Base-by-base conservation (phyloP, 495 filamentous ascomycete species). In the Penicillium flavigenum region DNA sequence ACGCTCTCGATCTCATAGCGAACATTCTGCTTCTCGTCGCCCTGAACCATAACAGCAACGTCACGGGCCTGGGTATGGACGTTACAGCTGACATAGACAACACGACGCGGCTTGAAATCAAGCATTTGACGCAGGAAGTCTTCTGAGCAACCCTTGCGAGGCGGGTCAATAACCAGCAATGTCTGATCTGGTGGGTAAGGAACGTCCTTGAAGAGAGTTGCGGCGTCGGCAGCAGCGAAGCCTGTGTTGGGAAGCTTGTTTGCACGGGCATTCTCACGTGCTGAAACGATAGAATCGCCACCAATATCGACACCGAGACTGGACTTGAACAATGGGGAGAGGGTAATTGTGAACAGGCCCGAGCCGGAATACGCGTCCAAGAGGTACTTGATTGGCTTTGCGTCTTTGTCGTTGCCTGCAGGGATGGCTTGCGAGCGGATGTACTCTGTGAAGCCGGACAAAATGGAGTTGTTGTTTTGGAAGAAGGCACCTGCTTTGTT, bases 381-480 rank as follows among this genome's bases (percentile, higher is more conserved):
- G 12, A 98, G 85, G 76, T 92, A 90, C 57, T 85, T 88, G 70
- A 95, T 88, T 26, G 77, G 76, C 45, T 67, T 72, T 5, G 66
- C 20, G 44, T 68, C 61, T 41, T 68, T 31, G 57, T 61, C 67
- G 57, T 65, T 69, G 51, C 62, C 52, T n/a, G 67, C 50, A 5
- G 71, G 72, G 19, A 92, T 78, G 63, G 93, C 86, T 66, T 90
- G 84, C 46, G 86, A 77, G 49, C 94, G 91, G 75, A 98, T 90
- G 78, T 93, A 97, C 57, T 85, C 81, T 12, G 92, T 97, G 75
- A 98, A 96, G 11, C 71, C 72, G 41, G 89, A 82, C n/a, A 98
- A 86, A 74, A 98, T 97, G 47, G 91, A 96, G 76, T 98, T 98
- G 81, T 98, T 98, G 78, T 98, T 98, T 67, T 98, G 94, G 83